These are phyloP conservation scores for Pontederia crassipes DNA, from an alignment of 176 grass and related monocot species.

Conservation along the genomic window DNA sequence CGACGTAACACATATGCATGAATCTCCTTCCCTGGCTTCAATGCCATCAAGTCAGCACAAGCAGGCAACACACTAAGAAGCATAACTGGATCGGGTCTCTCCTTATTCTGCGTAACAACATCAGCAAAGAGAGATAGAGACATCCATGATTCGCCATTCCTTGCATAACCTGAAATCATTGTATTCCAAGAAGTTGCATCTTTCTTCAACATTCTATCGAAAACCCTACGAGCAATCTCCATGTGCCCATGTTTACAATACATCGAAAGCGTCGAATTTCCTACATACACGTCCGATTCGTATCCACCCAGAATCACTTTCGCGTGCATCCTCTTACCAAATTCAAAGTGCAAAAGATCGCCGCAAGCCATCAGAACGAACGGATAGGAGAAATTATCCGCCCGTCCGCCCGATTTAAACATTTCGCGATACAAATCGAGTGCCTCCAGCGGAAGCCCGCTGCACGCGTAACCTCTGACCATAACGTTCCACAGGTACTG, in stretches of 20 bases:
- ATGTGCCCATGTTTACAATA: constrained; percentile 44
- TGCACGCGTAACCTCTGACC: constrained; percentile 12
- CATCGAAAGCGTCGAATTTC: constrained; percentile 54
- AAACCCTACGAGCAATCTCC: constrained; percentile 21
- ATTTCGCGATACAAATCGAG: constrained; percentile 12
- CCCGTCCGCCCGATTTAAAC: not conserved
- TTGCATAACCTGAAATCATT: constrained; percentile 40
- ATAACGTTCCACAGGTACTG: constrained; percentile 17
- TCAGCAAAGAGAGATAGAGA: constrained; percentile 8
- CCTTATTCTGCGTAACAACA: not conserved
- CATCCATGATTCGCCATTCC: constrained; percentile 11
- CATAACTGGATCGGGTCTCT: constrained; percentile 1
- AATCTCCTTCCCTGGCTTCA: constrained; percentile 15
- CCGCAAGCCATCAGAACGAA: constrained; percentile 21
- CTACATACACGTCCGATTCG: constrained; percentile 26
- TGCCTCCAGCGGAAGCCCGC: not conserved
- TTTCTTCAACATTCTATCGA: constrained; percentile 25
- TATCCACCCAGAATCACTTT: constrained; percentile 20
- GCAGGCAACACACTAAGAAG: constrained; percentile 19
- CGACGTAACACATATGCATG: constrained; percentile 10
- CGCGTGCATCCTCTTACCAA: constrained; percentile 22
- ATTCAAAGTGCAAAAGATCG: constrained; percentile 15
- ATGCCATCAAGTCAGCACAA: constrained; percentile 9
- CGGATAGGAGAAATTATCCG: constrained; percentile 14
- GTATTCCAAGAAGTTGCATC: constrained; percentile 57